Evolutionary conservation across 495 filamentous ascomycete genomes (phyloP).

Genomic region (Lophium mytilinum): DNA sequence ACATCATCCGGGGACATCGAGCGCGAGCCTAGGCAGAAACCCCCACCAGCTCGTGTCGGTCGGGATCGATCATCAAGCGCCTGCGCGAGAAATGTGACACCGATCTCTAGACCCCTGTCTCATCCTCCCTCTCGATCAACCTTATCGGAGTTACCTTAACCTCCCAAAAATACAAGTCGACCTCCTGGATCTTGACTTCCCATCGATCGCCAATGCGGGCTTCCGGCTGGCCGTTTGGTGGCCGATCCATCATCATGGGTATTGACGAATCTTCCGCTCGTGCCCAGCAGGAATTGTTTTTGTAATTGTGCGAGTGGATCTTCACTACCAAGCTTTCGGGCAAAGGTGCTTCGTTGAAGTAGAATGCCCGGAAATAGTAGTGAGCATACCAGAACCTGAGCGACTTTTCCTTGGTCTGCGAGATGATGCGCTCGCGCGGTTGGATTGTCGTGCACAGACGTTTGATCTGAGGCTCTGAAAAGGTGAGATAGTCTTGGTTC

Average conservation of each 20-base stretch:
- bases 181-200: not conserved
- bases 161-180: not conserved
- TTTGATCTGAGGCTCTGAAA: slow-evolving; percentile 50
- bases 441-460: slow-evolving; percentile 43
- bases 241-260: no score
- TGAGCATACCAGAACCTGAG: slow-evolving; percentile 55
- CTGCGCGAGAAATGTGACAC: not conserved
- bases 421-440: slow-evolving; percentile 39
- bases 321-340: slow-evolving; percentile 55
- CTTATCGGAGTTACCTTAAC: not conserved
- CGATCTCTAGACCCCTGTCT: no score
- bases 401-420: slow-evolving; percentile 8
- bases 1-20: no score
- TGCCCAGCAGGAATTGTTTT: not conserved
- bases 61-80: not conserved
- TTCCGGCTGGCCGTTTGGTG: not conserved
- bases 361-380: slow-evolving; percentile 67
- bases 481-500: slow-evolving; percentile 50
- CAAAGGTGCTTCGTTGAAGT: slow-evolving; percentile 54
- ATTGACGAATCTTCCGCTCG: no score
- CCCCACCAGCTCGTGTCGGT: no score
- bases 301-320: slow-evolving; percentile 25
- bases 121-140: not conserved
- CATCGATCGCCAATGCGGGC: not conserved
- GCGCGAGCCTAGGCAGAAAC: no score